Conservation (phyloP, 2,329 filamentous ascomycete genomes). For the Mariannaea elegans region DNA sequence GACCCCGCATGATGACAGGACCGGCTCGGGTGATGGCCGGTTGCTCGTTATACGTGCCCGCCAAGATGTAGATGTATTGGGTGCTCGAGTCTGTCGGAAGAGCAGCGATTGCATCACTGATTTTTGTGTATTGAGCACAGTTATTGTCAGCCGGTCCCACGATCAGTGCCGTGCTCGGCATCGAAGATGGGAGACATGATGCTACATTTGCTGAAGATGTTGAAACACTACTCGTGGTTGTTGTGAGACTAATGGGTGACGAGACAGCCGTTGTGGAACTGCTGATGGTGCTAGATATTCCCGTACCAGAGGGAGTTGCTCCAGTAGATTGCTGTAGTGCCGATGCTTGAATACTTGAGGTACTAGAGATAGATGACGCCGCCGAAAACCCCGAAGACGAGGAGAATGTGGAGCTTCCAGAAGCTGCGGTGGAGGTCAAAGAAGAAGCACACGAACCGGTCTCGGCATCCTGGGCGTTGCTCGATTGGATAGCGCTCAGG, state of each 20-base stretch:
- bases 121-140: constrained; percentile 53
- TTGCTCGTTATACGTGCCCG: constrained; percentile 56
- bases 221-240: neutral
- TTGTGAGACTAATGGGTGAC: neutral
- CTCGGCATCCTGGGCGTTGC: constrained; percentile 27
- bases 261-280: constrained; percentile 10
- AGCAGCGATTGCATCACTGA: constrained; percentile 47
- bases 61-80: constrained; percentile 53
- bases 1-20: constrained; percentile 53
- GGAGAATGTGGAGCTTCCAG: neutral
- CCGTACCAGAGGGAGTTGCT: neutral
- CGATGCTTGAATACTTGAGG: neutral
- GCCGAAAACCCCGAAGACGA: neutral
- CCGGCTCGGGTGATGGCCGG: constrained; percentile 49
- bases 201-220: constrained; percentile 8
- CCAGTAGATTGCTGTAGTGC: neutral
- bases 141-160: constrained; percentile 50
- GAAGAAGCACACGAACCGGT: neutral
- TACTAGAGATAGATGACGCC: neutral
- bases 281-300: neutral
- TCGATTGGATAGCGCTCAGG: constrained; percentile 27
- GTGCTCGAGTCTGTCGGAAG: constrained; percentile 45
- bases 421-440: neutral
- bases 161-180: constrained; percentile 45
- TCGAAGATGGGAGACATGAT: constrained; percentile 28